phyloP scores from a whole-genome alignment of 441 rosid genomes.

The Arabidopsis lyrata region DNA sequence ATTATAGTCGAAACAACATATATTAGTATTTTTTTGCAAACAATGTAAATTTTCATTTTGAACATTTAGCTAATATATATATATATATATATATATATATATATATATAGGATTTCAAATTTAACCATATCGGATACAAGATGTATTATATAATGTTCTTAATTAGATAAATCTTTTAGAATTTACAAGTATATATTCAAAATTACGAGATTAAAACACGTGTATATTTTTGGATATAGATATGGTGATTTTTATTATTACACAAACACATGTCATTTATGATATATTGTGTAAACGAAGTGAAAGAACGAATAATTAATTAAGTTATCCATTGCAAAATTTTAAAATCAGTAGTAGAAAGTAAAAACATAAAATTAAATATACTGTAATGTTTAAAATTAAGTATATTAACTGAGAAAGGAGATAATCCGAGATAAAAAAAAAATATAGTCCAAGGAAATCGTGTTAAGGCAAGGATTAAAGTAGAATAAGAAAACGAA shows the following conservation, averaged over 20 bases:
- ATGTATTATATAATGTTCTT: too few species aligned
- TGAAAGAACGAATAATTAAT: too few species aligned
- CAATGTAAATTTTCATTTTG: too few species aligned
- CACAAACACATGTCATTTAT: neutral
- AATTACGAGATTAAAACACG: too few species aligned
- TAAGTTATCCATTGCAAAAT: neutral
- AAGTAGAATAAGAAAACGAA: conserved; percentile 19
- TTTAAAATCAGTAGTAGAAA: neutral
- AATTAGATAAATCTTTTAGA: neutral
- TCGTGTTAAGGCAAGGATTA: conserved; percentile 3
- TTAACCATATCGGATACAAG: neutral
- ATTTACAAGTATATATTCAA: neutral
- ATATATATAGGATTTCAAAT: neutral
- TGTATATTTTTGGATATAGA: too few species aligned
- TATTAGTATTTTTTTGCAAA: neutral
- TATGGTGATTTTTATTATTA: too few species aligned
- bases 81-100: too few species aligned
- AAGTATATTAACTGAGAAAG: too few species aligned
- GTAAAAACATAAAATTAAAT: neutral
- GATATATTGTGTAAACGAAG: neutral
- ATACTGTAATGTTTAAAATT: too few species aligned
- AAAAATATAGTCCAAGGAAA: too few species aligned
- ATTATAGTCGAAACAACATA: neutral
- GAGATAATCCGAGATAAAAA: too few species aligned
- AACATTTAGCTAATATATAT: neutral